Evolutionary conservation across 768 basidiomycete species (phyloP), one percentile per base, ranked within the genome.

Genomic region (Tephrocybe sp.): DNA sequence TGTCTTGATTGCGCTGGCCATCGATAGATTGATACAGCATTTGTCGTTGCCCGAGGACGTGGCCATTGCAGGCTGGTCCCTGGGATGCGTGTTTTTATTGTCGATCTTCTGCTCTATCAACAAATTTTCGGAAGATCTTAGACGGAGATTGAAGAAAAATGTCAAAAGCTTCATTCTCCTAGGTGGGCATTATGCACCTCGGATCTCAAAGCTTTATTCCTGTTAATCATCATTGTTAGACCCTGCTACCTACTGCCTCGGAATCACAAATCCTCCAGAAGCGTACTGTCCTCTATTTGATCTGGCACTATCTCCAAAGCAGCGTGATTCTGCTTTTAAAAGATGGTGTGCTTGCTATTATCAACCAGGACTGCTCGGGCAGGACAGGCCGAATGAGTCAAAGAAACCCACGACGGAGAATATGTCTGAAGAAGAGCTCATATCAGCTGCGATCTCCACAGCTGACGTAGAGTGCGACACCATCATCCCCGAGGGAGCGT

Each of bases 31-130:
- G 18, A 63, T 69, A 11, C 25, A 55, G n/a, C 21, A 51, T 26
- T 53, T 56, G 11, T 28, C 40, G 1, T 38, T 64, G 21, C 61
- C 63, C 5, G 28, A 36, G 26, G 16, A 32, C 30, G 51, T 68
- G 2, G 51, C 56, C 13, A 44, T 69, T 6, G 47, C 52, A 2
- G 66, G 59, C 13, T 71, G 68, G 68, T 69, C 69, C 3, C 35
- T 68, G 44, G 70, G 68, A 0, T 55, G 44, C 6, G 32, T 54
- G 0, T 68, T 68, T 40, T 24, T 66, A 9, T 44, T 61, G 34
- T 44, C 60, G 4, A 43, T 61, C 18, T 49, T 66, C 3, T 56
- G 58, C 0, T 51, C 55, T 7, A 56, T 69, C 36, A 53, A 47
- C 4, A 47, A 32, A 5, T 46, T 66, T 7, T 56, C 60, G 9